Base-by-base conservation (phyloP, 108 stramenopile species). In the Nitzschia inconspicua region DNA sequence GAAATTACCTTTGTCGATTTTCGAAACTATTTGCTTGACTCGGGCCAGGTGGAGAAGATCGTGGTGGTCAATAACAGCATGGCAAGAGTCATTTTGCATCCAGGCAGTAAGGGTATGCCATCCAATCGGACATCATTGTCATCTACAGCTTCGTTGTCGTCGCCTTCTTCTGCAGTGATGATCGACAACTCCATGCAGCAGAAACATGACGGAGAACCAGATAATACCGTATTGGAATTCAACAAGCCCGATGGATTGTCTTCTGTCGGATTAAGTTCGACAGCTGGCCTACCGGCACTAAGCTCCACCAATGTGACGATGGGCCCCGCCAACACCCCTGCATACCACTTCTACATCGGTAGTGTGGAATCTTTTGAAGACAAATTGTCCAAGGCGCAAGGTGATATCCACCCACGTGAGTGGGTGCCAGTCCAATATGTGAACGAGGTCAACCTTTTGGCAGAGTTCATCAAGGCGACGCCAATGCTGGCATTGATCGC, bases 361-460 rank as follows among this genome's bases (percentile, higher is more conserved):
- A 85, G 84, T 60, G 96, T 98, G 16, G 97, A 99, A 62, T 81
- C 82, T 2, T 97, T 99, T 56, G 98, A 99, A 84, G 84, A 95
- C 27, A 98, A 97, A 68, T 75, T 99, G 25, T 80, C 95, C 50
- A 79, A 78, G 40, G 89, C 95, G 19, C 98, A 99, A 75, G 77
- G 76, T 19, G 82, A 86, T 31, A 84, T 93, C 18, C 75, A 75
- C 49, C 91, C 96, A 0, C 62, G 78, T 3, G 91, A 96, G 42
- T 97, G 86, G 68, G 77, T 98, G 0, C 94, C 96, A 16, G 97
- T 99, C 19, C 89, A 96, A 61, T 97, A 99, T 73, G 88, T 94
- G 47, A 73, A 76, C 23, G 91, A 94, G 72, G 94, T 96, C 39
- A 94, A 92, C 67, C 78, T 88, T 69, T 66, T 73, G 20, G 34